Conservation (phyloP, 1,139 yeast genomes). For the Yamadazyma trypodendri region DNA sequence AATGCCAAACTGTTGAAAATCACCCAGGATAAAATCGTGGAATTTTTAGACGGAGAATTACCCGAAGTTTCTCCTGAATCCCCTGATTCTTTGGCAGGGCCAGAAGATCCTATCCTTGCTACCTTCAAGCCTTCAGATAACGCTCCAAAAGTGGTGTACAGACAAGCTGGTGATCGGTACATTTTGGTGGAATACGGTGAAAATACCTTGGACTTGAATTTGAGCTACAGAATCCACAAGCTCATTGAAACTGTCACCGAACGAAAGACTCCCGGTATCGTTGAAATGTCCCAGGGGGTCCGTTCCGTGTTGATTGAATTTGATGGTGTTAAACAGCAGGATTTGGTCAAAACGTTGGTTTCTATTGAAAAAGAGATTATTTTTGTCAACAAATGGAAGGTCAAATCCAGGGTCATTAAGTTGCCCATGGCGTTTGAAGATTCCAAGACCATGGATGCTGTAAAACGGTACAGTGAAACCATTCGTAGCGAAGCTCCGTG, state of each 20-base stretch:
- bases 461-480: slow-evolving; percentile 86
- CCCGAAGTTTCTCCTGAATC: slow-evolving; percentile 27
- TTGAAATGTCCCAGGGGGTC: slow-evolving; percentile 97
- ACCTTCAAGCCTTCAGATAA: slow-evolving; percentile 44
- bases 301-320: slow-evolving; percentile 89
- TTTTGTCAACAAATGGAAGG: slow-evolving; percentile 78
- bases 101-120: slow-evolving; percentile 64
- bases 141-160: slow-evolving; percentile 74
- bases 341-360: slow-evolving; percentile 60
- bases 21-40: slow-evolving; percentile 57
- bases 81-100: slow-evolving; percentile 21
- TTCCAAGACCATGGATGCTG: slow-evolving; percentile 82
- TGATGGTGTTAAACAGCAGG: slow-evolving; percentile 60
- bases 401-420: slow-evolving; percentile 75
- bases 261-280: slow-evolving; percentile 70
- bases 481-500: slow-evolving; percentile 93
- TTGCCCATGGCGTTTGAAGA: slow-evolving; percentile 98
- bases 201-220: slow-evolving; percentile 77
- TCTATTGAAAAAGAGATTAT: slow-evolving; percentile 75
- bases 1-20: slow-evolving; percentile 64
- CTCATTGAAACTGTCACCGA: slow-evolving; percentile 70
- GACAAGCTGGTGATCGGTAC: slow-evolving; percentile 97
- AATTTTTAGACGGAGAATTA: slow-evolving; percentile 38
- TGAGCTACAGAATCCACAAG: slow-evolving; percentile 81
- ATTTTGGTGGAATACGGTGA: slow-evolving; percentile 91